A percentile compares a stretch with the other conserved stretches of the same genome.
These are phyloP conservation scores for Rutstroemia sp. DNA, from an alignment of 2,329 filamentous ascomycete genomes.

Conservation along the genomic window DNA sequence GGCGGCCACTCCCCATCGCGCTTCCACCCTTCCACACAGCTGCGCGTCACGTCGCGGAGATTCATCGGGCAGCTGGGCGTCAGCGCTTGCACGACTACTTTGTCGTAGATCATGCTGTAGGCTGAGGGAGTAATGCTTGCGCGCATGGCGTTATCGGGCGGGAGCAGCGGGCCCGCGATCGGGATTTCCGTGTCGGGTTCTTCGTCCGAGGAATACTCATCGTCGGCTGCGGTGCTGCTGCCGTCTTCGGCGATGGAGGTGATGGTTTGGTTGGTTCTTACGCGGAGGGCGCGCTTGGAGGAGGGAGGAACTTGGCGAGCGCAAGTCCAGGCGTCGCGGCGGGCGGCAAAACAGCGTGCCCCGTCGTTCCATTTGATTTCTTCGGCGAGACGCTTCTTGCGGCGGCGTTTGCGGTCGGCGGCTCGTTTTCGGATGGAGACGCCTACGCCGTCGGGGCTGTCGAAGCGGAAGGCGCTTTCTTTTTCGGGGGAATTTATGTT, in stretches of 20 bases:
- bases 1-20: constrained; percentile 90
- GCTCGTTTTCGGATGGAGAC: constrained; percentile 18
- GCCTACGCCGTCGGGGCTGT: constrained; percentile 34
- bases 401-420: constrained; percentile 33
- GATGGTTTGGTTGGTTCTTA: constrained; percentile 30
- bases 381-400: constrained; percentile 45
- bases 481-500: constrained; percentile 12
- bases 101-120: constrained; percentile 81
- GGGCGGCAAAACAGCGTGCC: constrained; percentile 67
- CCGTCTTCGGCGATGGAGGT: constrained; percentile 21
- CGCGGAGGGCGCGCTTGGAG: constrained; percentile 30
- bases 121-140: constrained; percentile 64
- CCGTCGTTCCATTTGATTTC: constrained; percentile 76
- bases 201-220: constrained; percentile 17
- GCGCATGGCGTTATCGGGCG: constrained; percentile 67
- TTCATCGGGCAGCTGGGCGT: constrained; percentile 87
- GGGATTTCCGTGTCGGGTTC: constrained; percentile 44
- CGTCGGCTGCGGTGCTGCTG: constrained; percentile 18
- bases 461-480: constrained; percentile 32
- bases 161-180: constrained; percentile 64
- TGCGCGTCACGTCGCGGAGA: constrained; percentile 68
- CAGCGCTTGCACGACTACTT: constrained; percentile 72
- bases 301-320: constrained; percentile 47
- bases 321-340: constrained; percentile 80
- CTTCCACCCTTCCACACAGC: constrained; percentile 87